A percentile compares a stretch with the other conserved stretches of the same genome.
phyloP scores from a whole-genome alignment of 805 yeast genomes.

The Candida adriatica region DNA sequence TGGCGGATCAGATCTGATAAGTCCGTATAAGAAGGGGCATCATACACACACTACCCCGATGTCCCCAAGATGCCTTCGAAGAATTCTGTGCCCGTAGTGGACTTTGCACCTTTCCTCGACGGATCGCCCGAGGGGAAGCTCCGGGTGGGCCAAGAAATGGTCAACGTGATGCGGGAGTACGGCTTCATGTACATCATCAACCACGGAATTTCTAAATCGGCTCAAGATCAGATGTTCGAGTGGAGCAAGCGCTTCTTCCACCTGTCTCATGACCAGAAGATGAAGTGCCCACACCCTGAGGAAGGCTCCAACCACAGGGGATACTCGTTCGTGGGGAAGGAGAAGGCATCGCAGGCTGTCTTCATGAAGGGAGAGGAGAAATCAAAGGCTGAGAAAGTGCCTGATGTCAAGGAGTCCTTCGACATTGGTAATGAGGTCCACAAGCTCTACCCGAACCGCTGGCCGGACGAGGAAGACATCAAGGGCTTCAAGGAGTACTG shows the following conservation, averaged over 20 bases:
- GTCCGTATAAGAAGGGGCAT: neutral
- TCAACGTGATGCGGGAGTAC: slow-evolving; percentile 19
- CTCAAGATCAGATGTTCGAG: slow-evolving; percentile 16
- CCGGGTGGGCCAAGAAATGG: slow-evolving; percentile 21
- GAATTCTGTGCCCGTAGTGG: slow-evolving; percentile 22
- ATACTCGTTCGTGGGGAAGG: slow-evolving; percentile 22
- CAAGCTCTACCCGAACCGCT: slow-evolving; percentile 16
- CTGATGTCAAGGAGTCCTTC: slow-evolving; percentile 25
- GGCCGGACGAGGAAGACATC: slow-evolving; percentile 22
- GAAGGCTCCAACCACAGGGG: slow-evolving; percentile 24
- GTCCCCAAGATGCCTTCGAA: neutral
- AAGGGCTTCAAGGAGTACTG: slow-evolving; percentile 22
- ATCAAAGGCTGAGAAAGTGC: slow-evolving; percentile 12
- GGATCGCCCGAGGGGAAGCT: slow-evolving; percentile 20
- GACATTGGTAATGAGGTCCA: slow-evolving; percentile 19
- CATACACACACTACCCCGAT: neutral
- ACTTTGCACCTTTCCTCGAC: slow-evolving; percentile 22
- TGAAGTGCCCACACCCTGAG: slow-evolving; percentile 22
- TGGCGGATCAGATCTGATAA: neutral
- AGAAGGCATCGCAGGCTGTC: slow-evolving; percentile 25
- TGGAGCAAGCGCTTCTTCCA: slow-evolving; percentile 19
- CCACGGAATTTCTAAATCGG: slow-evolving; percentile 17
- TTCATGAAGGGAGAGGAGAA: slow-evolving; percentile 15
- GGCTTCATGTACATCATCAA: slow-evolving; percentile 22
- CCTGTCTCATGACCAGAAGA: slow-evolving; percentile 11